Percentiles rank a stretch among this genome's conserved stretches.
These are phyloP conservation scores for Lophium mytilinum DNA, from an alignment of 495 filamentous ascomycete genomes.

Conservation along the genomic window DNA sequence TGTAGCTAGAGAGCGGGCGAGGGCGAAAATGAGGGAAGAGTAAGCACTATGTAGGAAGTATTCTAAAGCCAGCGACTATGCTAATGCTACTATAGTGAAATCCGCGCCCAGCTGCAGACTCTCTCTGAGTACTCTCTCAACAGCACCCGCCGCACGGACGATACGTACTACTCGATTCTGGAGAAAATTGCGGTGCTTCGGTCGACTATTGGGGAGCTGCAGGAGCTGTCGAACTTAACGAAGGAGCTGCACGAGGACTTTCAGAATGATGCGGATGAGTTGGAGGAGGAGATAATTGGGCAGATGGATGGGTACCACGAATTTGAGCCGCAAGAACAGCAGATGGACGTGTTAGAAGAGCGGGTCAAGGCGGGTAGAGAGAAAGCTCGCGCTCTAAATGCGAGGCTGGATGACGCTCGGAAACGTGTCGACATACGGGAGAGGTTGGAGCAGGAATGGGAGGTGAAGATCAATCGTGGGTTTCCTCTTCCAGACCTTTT, in stretches of 20 bases:
- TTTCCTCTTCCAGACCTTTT: neutral
- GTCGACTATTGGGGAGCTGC: constrained; percentile 57
- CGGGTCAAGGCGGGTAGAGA: constrained; percentile 56
- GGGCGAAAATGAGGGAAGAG: constrained; percentile 42
- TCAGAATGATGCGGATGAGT: constrained; percentile 47
- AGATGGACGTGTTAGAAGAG: constrained; percentile 55
- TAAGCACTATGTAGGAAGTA: constrained; percentile 21
- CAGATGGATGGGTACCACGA: constrained; percentile 58
- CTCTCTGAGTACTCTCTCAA: constrained; percentile 38
- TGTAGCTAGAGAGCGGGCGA: constrained; percentile 36
- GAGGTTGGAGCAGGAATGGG: constrained; percentile 61
- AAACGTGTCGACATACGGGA: constrained; percentile 63
- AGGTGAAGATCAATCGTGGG: constrained; percentile 49
- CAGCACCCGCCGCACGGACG: constrained; percentile 68
- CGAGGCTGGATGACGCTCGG: constrained; percentile 56
- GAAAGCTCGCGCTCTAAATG: constrained; percentile 55
- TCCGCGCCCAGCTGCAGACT: constrained; percentile 28
- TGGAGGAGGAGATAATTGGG: constrained; percentile 53
- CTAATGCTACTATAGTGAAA: constrained; percentile 15
- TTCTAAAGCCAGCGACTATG: neutral
- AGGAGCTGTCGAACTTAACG: constrained; percentile 58
- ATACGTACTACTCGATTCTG: constrained; percentile 76
- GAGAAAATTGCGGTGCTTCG: constrained; percentile 66
- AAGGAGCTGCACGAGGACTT: constrained; percentile 55
- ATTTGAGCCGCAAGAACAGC: constrained; percentile 62